Conservation (phyloP, 106 monocot genomes). For the Phalaenopsis equestris region DNA sequence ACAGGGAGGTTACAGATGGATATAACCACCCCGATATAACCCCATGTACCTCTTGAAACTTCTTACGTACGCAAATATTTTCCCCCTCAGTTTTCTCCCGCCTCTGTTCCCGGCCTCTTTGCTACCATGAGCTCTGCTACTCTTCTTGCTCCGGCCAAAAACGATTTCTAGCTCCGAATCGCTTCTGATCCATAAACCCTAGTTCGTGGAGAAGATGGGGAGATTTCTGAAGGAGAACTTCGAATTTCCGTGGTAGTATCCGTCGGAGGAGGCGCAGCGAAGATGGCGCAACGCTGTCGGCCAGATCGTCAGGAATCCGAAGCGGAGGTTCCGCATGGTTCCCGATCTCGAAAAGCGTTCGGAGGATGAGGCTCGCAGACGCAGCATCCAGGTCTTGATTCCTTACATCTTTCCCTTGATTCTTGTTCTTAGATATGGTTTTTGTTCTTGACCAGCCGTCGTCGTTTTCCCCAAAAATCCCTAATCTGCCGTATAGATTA, state of each 20-base stretch:
- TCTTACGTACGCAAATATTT: no score
- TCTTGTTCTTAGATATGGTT: background rate
- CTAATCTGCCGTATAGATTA: no score
- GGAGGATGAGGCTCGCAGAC: constrained; percentile 9
- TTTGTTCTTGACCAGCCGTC: no score
- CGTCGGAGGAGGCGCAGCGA: constrained; percentile 22
- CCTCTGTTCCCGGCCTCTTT: no score
- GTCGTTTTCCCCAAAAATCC: no score
- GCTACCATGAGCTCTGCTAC: no score
- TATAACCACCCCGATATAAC: no score
- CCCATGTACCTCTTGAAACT: no score
- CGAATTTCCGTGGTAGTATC: constrained; percentile 18
- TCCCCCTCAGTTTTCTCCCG: no score
- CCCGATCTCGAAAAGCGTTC: constrained; percentile 22
- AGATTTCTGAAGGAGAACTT: constrained; percentile 24
- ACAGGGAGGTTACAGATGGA: no score
- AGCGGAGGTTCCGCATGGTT: constrained; percentile 17
- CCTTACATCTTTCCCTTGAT: background rate
- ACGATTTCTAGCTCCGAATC: background rate
- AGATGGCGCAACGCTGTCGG: constrained; percentile 25
- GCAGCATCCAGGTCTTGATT: constrained; percentile 13
- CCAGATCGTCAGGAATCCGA: constrained; percentile 21
- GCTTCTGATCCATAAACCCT: no score
- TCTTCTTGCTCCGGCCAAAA: background rate
- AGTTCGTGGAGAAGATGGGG: constrained; percentile 9